phyloP scores from a whole-genome alignment of 805 yeast species.

The Kodamaea sagamina region DNA sequence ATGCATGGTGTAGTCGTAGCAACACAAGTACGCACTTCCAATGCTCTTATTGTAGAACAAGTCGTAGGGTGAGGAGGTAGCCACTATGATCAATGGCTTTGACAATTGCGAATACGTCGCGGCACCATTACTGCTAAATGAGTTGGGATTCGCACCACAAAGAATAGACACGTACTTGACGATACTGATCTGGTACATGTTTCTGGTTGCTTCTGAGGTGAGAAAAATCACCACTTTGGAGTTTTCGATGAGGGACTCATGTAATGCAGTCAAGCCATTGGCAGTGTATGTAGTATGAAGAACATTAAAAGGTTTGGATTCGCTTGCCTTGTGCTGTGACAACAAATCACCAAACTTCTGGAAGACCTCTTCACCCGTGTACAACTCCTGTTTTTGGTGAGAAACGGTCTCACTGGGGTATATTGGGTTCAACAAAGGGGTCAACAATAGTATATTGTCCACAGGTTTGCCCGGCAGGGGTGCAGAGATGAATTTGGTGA shows the following conservation, averaged over 20 bases:
- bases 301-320: conserved; percentile 44
- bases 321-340: conserved; percentile 34
- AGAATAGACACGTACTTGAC: conserved; percentile 57
- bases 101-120: conserved; percentile 27
- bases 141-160: conserved; percentile 49
- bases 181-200: conserved; percentile 62
- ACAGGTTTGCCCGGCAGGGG: conserved; percentile 19
- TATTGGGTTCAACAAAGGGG: conserved; percentile 42
- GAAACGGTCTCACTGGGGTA: conserved; percentile 21
- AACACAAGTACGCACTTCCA: conserved; percentile 59
- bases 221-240: conserved; percentile 54
- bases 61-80: conserved; percentile 65
- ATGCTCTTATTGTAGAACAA: conserved; percentile 55
- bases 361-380: conserved; percentile 53
- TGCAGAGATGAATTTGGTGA: conserved; percentile 39
- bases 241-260: conserved; percentile 53
- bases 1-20: conserved; percentile 59
- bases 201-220: conserved; percentile 59
- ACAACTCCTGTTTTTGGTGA: conserved; percentile 21
- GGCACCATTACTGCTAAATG: conserved; percentile 22
- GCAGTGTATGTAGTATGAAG: conserved; percentile 61
- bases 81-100: conserved; percentile 59
- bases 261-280: conserved; percentile 54
- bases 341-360: conserved; percentile 51
- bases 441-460: conserved; percentile 35